These are phyloP conservation scores for Trifolium repens DNA, from an alignment of 306 rosid genomes.

Conservation along the genomic window DNA sequence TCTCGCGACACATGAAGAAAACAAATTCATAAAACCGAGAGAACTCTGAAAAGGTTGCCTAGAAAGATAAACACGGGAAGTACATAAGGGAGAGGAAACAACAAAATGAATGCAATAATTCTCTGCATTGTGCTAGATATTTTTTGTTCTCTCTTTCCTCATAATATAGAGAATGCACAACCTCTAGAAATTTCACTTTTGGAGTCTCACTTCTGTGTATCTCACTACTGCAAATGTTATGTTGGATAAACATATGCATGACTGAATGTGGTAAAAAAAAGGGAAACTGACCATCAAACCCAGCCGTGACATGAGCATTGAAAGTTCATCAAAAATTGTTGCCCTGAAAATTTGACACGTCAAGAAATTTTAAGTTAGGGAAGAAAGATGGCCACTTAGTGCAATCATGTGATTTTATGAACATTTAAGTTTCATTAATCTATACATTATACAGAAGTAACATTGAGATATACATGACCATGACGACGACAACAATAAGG, in stretches of 20 bases:
- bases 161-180: constrained; percentile 28
- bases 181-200: constrained; percentile 19
- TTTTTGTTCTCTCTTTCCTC: constrained; percentile 15
- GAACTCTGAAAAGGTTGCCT: constrained; percentile 77
- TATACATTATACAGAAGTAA: constrained; percentile 31
- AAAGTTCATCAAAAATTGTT: constrained; percentile 72
- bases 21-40: constrained; percentile 90
- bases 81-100: constrained; percentile 11
- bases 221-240: constrained; percentile 15
- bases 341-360: constrained; percentile 56
- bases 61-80: constrained; percentile 42
- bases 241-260: constrained; percentile 17
- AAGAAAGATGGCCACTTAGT: constrained; percentile 23
- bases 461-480: constrained; percentile 20
- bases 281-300: constrained; percentile 64
- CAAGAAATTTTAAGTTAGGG: constrained; percentile 32
- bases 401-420: constrained; percentile 18
- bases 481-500: constrained; percentile 22
- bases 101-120: constrained; percentile 6
- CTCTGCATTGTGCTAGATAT: constrained; percentile 12
- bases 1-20: constrained; percentile 84
- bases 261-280: constrained; percentile 29
- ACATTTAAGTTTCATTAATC: constrained; percentile 26
- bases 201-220: constrained; percentile 35
- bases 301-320: constrained; percentile 65